phyloP scores from a whole-genome alignment of 805 yeast genomes.

The Suhomyces sp. region DNA sequence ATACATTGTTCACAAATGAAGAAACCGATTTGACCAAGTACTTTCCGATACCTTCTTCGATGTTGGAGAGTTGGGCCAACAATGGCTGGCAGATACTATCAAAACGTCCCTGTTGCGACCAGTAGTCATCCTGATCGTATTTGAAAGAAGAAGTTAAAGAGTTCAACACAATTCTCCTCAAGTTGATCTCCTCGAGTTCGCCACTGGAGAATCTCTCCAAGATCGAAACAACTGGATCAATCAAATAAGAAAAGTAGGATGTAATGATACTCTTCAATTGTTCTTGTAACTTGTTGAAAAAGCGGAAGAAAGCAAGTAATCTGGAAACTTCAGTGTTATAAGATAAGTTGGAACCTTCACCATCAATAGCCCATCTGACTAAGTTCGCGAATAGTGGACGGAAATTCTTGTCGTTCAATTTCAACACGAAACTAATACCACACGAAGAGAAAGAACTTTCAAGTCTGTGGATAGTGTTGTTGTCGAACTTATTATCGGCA shows the following conservation, averaged over 20 bases:
- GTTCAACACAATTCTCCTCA: slow-evolving; percentile 71
- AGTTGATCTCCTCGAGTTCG: slow-evolving; percentile 43
- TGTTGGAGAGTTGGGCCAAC: slow-evolving; percentile 60
- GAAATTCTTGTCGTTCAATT: slow-evolving; percentile 89
- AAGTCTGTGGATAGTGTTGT: slow-evolving; percentile 73
- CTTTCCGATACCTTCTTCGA: slow-evolving; percentile 76
- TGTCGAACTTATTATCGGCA: slow-evolving; percentile 49
- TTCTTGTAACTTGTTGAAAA: slow-evolving; percentile 82
- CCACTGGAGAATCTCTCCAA: slow-evolving; percentile 50
- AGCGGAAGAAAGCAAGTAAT: slow-evolving; percentile 74
- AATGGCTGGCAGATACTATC: slow-evolving; percentile 65
- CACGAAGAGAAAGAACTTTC: slow-evolving; percentile 74
- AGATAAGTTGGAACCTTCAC: slow-evolving; percentile 59
- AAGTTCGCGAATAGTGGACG: slow-evolving; percentile 86
- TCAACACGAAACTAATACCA: slow-evolving; percentile 77
- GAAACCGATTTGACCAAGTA: slow-evolving; percentile 78
- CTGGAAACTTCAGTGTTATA: slow-evolving; percentile 54
- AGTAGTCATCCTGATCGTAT: slow-evolving; percentile 89
- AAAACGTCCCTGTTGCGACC: slow-evolving; percentile 87
- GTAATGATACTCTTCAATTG: slow-evolving; percentile 85
- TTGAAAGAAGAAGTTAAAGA: slow-evolving; percentile 80
- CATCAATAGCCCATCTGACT: slow-evolving; percentile 90
- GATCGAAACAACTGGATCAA: slow-evolving; percentile 67
- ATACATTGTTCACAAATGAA: slow-evolving; percentile 66
- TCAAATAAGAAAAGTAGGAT: slow-evolving; percentile 77